Evolutionary conservation across 2,329 filamentous ascomycete species (phyloP), one percentile per base, ranked within the genome.

Genomic region (Trichoderma endophyticum): DNA sequence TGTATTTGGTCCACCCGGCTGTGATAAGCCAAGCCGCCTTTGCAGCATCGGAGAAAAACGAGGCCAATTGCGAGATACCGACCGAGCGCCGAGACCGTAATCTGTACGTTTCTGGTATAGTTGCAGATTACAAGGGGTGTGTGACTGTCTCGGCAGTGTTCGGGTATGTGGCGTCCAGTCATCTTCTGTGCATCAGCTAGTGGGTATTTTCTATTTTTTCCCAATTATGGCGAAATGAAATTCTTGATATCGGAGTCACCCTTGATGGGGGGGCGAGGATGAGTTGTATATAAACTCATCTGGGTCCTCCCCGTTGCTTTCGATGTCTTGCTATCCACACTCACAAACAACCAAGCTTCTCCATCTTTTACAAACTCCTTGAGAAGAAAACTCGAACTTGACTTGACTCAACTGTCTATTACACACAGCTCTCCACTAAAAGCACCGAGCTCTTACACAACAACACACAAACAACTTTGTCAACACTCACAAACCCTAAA

Each of bases 1-100:
- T 59, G 18, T n/a, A 12, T 28, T 36, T 21, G 2, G 48, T 56
- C 24, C 7, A 18, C 30, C 26, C 26, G 26, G 11, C 3, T 2
- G 5, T 36, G 32, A 61, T 61, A 61, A 36, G 30, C 43, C 14
- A 36, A 36, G 43, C 9, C n/a, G n/a, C 9, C 39, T 21, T 4
- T 56, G 9, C 28, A 30, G 12, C 28, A 18, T 39, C 15, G 36
- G 28, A 34, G 30, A 28, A 21, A 32, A 12, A 30, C 18, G 28
- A 36, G 57, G 21, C 30, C 28, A n/a, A 69, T 69, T 69, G 70
- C 70, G 70, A 69, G 48, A 72, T 57, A 32, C 70, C 70, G 70
- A 72, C 39, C 15, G 39, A 69, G 56, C 64, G 51, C 70, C 70
- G 70, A 72, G 21, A 43, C 54, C 26, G 56, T 32, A 39, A 59